A percentile compares a stretch with the other conserved stretches of the same genome.
phyloP scores from a whole-genome alignment of 768 basidiomycete genomes.

The Atractiella rhizophila region DNA sequence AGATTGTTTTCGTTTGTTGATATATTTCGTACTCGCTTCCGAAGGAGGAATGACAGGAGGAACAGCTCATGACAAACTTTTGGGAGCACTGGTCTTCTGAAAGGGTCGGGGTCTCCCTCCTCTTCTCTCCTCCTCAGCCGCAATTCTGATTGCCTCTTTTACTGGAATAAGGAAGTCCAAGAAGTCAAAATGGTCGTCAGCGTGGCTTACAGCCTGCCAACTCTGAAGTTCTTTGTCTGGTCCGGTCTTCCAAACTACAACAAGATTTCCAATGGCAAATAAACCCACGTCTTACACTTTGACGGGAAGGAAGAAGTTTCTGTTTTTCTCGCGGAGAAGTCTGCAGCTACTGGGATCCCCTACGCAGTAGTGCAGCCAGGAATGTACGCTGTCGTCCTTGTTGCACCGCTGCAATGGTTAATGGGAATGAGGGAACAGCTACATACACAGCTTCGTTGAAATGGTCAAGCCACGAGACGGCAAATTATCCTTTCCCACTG shows the following conservation, averaged over 20 bases:
- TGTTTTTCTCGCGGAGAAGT: too few relatives aligned
- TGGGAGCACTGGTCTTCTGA: conserved; percentile 4
- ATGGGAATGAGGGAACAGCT: too few relatives aligned
- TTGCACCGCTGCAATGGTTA: too few relatives aligned
- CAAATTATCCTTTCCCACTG: conserved; percentile 7
- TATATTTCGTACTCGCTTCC: background rate
- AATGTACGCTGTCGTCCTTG: too few relatives aligned
- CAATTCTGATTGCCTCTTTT: too few relatives aligned
- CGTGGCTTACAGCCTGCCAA: too few relatives aligned
- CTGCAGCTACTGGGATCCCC: too few relatives aligned
- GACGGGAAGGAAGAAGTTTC: conserved; percentile 15
- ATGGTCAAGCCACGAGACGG: conserved; percentile 9
- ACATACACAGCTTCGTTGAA: conserved; percentile 11
- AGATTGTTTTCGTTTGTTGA: conserved; percentile 15
- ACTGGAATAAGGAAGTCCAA: too few relatives aligned
- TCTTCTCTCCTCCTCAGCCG: too few relatives aligned
- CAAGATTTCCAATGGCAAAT: conserved; percentile 11
- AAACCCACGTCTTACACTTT: conserved; percentile 12
- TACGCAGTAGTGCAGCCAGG: too few relatives aligned
- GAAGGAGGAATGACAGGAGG: background rate
- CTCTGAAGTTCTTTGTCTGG: conserved; percentile 10
- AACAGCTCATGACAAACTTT: too few relatives aligned
- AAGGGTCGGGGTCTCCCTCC: conserved; percentile 10
- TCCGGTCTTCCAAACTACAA: conserved; percentile 5
- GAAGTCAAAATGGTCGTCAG: too few relatives aligned